phyloP scores from a whole-genome alignment of 768 basidiomycete species.

The Arthromyces matolae region DNA sequence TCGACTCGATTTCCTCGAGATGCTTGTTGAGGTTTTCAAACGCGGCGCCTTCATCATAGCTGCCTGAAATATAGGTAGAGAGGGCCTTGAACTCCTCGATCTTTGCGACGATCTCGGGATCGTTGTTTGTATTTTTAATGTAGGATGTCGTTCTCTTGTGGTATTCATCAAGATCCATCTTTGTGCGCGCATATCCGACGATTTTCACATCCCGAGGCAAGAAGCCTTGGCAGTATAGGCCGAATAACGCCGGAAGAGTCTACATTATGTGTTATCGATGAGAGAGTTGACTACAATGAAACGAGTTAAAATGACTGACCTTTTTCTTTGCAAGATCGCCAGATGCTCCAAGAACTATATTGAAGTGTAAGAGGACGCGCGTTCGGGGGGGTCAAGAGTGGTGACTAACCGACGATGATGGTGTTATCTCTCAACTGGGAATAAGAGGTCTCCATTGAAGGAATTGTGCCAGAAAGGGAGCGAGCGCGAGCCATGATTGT shows the following conservation, averaged over 20 bases:
- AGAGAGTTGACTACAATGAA: constrained; percentile 6
- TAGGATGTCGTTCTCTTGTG: constrained; percentile 80
- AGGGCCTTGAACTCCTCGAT: constrained; percentile 82
- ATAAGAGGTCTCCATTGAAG: constrained; percentile 78
- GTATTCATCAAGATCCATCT: constrained; percentile 85
- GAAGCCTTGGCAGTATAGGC: constrained; percentile 74
- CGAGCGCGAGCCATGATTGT: constrained; percentile 44
- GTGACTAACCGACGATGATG: constrained; percentile 72
- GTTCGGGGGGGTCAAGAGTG: constrained; percentile 14
- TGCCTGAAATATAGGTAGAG: constrained; percentile 79
- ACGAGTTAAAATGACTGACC: constrained; percentile 36
- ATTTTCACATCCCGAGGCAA: constrained; percentile 85
- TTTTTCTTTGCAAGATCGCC: constrained; percentile 99
- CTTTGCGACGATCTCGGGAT: constrained; percentile 51
- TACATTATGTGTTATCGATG: constrained; percentile 28
- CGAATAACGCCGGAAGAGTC: constrained; percentile 96
- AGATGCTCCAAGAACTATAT: constrained; percentile 86
- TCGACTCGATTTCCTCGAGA: constrained; percentile 72
- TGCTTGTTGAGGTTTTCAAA: constrained; percentile 77
- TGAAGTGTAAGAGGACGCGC: constrained; percentile 10
- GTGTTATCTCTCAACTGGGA: constrained; percentile 84
- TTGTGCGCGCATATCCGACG: constrained; percentile 95
- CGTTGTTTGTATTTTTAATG: constrained; percentile 74
- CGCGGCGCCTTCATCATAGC: constrained; percentile 80
- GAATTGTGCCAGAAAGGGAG: constrained; percentile 77